Base-by-base conservation (phyloP, 768 basidiomycete genomes). In the Chalciporus chontae region DNA sequence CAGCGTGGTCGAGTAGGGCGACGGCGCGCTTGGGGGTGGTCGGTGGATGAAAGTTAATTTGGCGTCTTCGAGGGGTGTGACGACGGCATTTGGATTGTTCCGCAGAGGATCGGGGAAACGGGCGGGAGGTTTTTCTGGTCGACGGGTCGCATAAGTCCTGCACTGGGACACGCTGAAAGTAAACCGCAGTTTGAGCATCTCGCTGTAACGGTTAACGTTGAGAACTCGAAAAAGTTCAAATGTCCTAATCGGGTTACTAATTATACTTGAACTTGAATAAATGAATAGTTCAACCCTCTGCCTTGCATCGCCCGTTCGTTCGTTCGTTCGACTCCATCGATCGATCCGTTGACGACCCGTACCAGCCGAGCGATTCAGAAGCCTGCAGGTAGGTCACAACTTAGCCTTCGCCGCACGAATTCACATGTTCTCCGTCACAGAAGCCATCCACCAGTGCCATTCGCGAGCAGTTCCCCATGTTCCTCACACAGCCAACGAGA, bases 31-130 rank as follows among this genome's bases (percentile, higher is more conserved):
- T 0, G 90, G 87, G 0, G 90, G 90, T n/a, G 87, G 87, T 38
- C 90, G 83, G 64, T 89, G 87, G 50, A 92, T 83, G 65, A 92
- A 92, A 0, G 87, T 87, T 48, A 90, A 67, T 51, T 77, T 72
- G 49, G 78, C 77, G 54, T 78, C 79, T 6, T 71, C 66, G 18
- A 85, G 67, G 8, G 69, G 49, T 9, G 75, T 79, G 43, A 82
- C 78, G 42, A 67, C 67, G 32, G 79, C 80, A 34, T 77, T 72
- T 34, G 79, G 72, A 50, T 74, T 78, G 65, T 77, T 75, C 47
- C 66, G 50, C 45, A 86, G 68, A 1, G 84, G 84, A 56, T 86
- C 84, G 15, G 77, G 73, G 23, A 77, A 71, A 43, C 77, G 80
- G 37, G 77, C 76, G 7, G 84, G 78, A 3, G 84, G 66, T 6